A percentile compares a stretch with the other conserved stretches of the same genome.
Evolutionary conservation across 257 asterid species (phyloP).

Genomic region (Ajuga chamaepitys): DNA sequence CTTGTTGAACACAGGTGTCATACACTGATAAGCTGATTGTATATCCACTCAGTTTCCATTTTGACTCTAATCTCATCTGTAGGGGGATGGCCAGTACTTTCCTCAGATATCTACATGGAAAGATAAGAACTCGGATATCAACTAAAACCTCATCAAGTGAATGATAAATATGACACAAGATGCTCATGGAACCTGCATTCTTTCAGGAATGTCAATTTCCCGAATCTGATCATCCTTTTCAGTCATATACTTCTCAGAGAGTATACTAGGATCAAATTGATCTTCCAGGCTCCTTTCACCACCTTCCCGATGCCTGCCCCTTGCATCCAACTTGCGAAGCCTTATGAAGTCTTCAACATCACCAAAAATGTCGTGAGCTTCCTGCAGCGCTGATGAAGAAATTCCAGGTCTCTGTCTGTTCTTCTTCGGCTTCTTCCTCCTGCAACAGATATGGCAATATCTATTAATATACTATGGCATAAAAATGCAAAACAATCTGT

Average conservation of each 20-base stretch:
- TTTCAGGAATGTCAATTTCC: slow-evolving; percentile 73
- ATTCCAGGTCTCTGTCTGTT: slow-evolving; percentile 80
- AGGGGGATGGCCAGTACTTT: slow-evolving; percentile 74
- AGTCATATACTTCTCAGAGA: slow-evolving; percentile 90
- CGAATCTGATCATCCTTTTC: slow-evolving; percentile 72
- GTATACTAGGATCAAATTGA: slow-evolving; percentile 84
- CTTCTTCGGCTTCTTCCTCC: slow-evolving; percentile 78
- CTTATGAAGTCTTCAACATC: slow-evolving; percentile 79
- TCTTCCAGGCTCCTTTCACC: slow-evolving; percentile 73
- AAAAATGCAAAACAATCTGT: neutral
- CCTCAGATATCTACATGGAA: slow-evolving; percentile 62
- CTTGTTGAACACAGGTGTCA: slow-evolving; percentile 45
- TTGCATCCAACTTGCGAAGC: slow-evolving; percentile 47
- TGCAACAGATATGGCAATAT: slow-evolving; percentile 29
- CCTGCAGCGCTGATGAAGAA: slow-evolving; percentile 80
- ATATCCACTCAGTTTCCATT: slow-evolving; percentile 87
- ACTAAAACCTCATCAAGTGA: slow-evolving; percentile 10
- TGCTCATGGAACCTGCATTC: slow-evolving; percentile 72
- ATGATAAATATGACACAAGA: slow-evolving; percentile 5
- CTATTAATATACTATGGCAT: neutral
- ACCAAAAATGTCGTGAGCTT: slow-evolving; percentile 93
- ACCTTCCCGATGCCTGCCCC: slow-evolving; percentile 36
- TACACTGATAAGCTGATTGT: slow-evolving; percentile 62
- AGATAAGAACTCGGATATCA: neutral
- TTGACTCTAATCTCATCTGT: slow-evolving; percentile 53